A percentile compares a stretch with the other conserved stretches of the same genome.
phyloP scores from a whole-genome alignment of 805 yeast genomes.

The Tetrapisispora iriomotensis region DNA sequence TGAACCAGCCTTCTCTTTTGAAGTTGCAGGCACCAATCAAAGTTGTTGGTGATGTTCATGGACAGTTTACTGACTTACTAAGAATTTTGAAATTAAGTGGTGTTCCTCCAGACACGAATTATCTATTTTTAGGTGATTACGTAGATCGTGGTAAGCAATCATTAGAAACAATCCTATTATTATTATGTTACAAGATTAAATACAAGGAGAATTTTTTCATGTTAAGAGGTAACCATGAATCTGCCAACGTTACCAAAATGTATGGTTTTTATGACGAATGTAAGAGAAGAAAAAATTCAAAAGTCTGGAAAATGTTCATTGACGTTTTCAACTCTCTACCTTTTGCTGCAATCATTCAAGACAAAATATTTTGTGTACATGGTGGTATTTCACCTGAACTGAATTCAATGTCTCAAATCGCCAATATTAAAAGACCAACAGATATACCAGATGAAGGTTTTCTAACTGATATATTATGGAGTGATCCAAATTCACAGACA shows the following conservation, averaged over 20 bases:
- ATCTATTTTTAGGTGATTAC: slow-evolving; percentile 88
- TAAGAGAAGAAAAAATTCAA: slow-evolving; percentile 80
- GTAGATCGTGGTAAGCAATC: slow-evolving; percentile 97
- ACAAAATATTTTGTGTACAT: slow-evolving; percentile 83
- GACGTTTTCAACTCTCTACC: slow-evolving; percentile 95
- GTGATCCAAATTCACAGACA: slow-evolving; percentile 56
- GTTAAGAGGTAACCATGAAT: slow-evolving; percentile 92
- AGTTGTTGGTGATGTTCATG: slow-evolving; percentile 90
- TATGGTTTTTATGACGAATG: slow-evolving; percentile 98
- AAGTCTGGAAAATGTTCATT: slow-evolving; percentile 86
- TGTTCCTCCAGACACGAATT: slow-evolving; percentile 88
- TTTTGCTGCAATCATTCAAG: slow-evolving; percentile 89
- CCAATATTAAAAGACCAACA: slow-evolving; percentile 63
- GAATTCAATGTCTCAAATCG: slow-evolving; percentile 51
- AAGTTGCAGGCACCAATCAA: slow-evolving; percentile 70
- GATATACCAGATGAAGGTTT: slow-evolving; percentile 76
- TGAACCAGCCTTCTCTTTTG: slow-evolving; percentile 55
- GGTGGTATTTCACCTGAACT: slow-evolving; percentile 76
- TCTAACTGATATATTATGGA: slow-evolving; percentile 71
- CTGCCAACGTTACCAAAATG: slow-evolving; percentile 92
- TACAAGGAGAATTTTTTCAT: slow-evolving; percentile 93
- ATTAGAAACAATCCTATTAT: slow-evolving; percentile 77
- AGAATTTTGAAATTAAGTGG: slow-evolving; percentile 91
- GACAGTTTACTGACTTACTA: slow-evolving; percentile 86
- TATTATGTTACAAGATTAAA: slow-evolving; percentile 88